Conservation (phyloP, 495 filamentous ascomycete species). For the Chlorociboria aeruginascens region DNA sequence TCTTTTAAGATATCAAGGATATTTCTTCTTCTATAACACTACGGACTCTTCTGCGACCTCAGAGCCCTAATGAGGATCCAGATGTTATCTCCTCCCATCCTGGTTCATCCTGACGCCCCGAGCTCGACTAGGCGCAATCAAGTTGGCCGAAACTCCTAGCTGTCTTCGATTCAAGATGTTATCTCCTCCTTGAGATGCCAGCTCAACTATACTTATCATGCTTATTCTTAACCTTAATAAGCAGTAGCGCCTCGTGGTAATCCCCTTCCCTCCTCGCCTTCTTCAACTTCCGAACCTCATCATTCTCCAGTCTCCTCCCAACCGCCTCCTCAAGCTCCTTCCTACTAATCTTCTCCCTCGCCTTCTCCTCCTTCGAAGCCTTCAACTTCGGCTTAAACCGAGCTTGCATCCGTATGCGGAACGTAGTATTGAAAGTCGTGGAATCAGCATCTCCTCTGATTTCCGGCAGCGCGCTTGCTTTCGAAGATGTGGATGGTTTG, state of each 20-base stretch:
- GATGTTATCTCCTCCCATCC: too few species aligned
- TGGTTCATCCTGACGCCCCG: too few species aligned
- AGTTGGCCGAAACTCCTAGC: too few species aligned
- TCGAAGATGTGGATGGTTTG: constrained; percentile 29
- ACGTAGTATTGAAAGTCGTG: constrained; percentile 60
- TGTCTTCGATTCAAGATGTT: too few species aligned
- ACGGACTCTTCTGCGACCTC: too few species aligned
- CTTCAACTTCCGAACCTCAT: constrained; percentile 75
- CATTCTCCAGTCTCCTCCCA: constrained; percentile 64
- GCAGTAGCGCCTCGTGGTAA: constrained; percentile 79
- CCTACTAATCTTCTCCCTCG: constrained; percentile 69
- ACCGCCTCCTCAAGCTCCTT: constrained; percentile 79
- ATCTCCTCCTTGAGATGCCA: background rate
- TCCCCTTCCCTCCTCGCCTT: constrained; percentile 74
- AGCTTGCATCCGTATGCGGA: constrained; percentile 88
- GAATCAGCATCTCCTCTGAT: constrained; percentile 68
- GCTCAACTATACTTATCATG: constrained; percentile 73
- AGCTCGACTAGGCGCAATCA: too few species aligned
- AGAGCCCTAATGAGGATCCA: too few species aligned
- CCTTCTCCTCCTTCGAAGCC: constrained; percentile 67
- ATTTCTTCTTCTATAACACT: too few species aligned
- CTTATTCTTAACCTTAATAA: constrained; percentile 87
- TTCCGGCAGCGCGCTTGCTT: constrained; percentile 37
- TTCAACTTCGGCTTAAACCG: constrained; percentile 78
- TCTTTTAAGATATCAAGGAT: too few species aligned